phyloP scores from a whole-genome alignment of 2,329 filamentous ascomycete genomes.

The Diaporthe amygdali region DNA sequence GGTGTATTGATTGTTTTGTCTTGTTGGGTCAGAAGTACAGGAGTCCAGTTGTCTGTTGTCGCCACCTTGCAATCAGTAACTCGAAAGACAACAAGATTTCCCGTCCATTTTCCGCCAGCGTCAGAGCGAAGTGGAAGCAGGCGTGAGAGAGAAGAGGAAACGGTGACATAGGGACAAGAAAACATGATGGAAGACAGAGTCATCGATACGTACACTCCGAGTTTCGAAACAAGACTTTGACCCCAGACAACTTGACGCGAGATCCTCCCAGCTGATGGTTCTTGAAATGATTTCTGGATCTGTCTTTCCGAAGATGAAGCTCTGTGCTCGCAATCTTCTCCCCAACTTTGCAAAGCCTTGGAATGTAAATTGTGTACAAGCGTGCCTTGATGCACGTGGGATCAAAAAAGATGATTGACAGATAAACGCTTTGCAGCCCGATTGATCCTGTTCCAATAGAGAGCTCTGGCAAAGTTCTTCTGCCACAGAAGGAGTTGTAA shows the following conservation, averaged over 20 bases:
- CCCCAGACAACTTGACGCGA: constrained; percentile 29
- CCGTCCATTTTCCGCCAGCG: background rate
- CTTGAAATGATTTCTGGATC: constrained; percentile 1
- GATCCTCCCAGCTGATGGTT: constrained; percentile 25
- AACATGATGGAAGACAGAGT: constrained; percentile 44
- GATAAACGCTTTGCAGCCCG: background rate
- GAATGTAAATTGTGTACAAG: constrained; percentile 21
- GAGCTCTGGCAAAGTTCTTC: background rate
- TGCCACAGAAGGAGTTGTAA: background rate
- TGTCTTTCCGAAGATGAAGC: constrained; percentile 60
- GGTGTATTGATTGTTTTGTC: constrained; percentile 38
- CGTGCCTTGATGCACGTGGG: constrained; percentile 10
- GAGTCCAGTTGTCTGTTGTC: constrained; percentile 31
- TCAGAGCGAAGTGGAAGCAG: constrained; percentile 26
- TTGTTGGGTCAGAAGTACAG: constrained; percentile 43
- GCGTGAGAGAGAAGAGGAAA: constrained; percentile 28
- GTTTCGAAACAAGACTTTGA: constrained; percentile 33
- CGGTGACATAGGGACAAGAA: constrained; percentile 34
- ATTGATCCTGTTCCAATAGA: background rate
- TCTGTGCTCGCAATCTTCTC: constrained; percentile 63
- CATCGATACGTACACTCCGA: constrained; percentile 63
- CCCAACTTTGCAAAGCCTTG: constrained; percentile 21
- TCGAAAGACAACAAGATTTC: constrained; percentile 14
- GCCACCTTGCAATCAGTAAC: constrained; percentile 29
- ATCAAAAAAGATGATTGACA: constrained; percentile 5